These are phyloP conservation scores for Aspergillus quadrilineatus DNA, from an alignment of 2,329 filamentous ascomycete species.

Conservation along the genomic window DNA sequence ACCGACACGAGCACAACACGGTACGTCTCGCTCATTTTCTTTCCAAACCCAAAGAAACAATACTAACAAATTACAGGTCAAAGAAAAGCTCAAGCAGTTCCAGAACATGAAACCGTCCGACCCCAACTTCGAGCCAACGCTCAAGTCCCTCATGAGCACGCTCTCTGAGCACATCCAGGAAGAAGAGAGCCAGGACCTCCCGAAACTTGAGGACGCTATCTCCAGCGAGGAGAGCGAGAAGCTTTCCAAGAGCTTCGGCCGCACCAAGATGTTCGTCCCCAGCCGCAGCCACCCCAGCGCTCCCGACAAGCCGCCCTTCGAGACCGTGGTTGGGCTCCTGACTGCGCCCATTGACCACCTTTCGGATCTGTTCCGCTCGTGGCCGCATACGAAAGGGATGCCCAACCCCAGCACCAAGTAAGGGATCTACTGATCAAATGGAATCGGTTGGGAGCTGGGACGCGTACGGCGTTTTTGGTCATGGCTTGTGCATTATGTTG, in stretches of 20 bases:
- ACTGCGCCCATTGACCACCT: constrained; percentile 57
- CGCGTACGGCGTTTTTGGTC: too few species aligned
- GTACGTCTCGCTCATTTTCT: constrained; percentile 1
- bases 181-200: constrained; percentile 48
- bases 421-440: too few species aligned
- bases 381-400: constrained; percentile 11
- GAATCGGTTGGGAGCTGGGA: too few species aligned
- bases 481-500: too few species aligned
- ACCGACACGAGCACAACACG: constrained; percentile 46
- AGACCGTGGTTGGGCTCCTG: constrained; percentile 55
- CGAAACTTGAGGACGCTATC: constrained; percentile 45
- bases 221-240: constrained; percentile 30
- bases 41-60: not conserved
- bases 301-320: constrained; percentile 54
- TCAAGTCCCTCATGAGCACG: constrained; percentile 43
- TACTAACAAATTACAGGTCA: constrained; percentile 42
- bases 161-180: constrained; percentile 50
- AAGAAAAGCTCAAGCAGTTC: constrained; percentile 50
- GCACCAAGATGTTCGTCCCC: constrained; percentile 55
- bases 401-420: constrained; percentile 9
- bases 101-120: constrained; percentile 44
- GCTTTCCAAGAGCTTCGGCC: constrained; percentile 46
- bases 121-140: constrained; percentile 40
- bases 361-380: constrained; percentile 54
- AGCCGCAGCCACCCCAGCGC: constrained; percentile 51